Evolutionary conservation across 2,329 filamentous ascomycete genomes (phyloP).

Genomic region (Aspergillus oerlinghausenensis): DNA sequence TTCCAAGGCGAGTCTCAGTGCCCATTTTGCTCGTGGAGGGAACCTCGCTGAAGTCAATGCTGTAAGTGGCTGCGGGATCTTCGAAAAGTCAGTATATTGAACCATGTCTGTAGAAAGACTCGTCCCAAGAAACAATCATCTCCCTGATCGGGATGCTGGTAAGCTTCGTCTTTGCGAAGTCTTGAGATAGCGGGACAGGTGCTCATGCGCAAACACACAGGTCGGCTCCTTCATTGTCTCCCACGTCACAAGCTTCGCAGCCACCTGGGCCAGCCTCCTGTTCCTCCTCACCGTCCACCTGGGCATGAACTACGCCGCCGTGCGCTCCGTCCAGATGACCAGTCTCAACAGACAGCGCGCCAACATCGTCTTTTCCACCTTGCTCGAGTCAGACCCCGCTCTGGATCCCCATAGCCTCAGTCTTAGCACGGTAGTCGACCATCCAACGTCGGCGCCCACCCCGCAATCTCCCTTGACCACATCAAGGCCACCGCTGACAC

Average conservation of each 20-base stretch:
- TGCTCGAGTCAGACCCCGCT: constrained; percentile 38
- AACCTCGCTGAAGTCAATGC: constrained; percentile 93
- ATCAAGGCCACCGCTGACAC: constrained; percentile 45
- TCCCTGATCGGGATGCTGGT: constrained; percentile 80
- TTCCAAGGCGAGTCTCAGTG: constrained; percentile 83
- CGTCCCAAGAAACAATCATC: constrained; percentile 91
- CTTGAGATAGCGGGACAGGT: neutral
- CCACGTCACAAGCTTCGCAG: constrained; percentile 62
- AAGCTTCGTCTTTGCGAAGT: constrained; percentile 19
- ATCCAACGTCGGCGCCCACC: neutral
- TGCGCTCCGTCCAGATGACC: constrained; percentile 76
- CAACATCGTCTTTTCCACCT: constrained; percentile 65
- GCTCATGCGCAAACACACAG: constrained; percentile 25
- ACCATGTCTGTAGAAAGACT: constrained; percentile 60
- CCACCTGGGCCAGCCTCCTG: constrained; percentile 71
- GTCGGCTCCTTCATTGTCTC: constrained; percentile 77
- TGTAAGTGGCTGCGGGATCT: constrained; percentile 39
- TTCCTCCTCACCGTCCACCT: constrained; percentile 71
- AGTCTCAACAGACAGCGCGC: constrained; percentile 83
- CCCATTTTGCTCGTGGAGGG: constrained; percentile 82
- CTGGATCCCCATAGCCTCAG: constrained; percentile 11
- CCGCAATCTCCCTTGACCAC: neutral
- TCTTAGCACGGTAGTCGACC: neutral
- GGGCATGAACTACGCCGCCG: constrained; percentile 78
- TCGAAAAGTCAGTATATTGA: constrained; percentile 1